Percentiles rank a stretch among this genome's conserved stretches.
phyloP scores from a whole-genome alignment of 176 grass and related monocot species.

The Zoysia pacifica region DNA sequence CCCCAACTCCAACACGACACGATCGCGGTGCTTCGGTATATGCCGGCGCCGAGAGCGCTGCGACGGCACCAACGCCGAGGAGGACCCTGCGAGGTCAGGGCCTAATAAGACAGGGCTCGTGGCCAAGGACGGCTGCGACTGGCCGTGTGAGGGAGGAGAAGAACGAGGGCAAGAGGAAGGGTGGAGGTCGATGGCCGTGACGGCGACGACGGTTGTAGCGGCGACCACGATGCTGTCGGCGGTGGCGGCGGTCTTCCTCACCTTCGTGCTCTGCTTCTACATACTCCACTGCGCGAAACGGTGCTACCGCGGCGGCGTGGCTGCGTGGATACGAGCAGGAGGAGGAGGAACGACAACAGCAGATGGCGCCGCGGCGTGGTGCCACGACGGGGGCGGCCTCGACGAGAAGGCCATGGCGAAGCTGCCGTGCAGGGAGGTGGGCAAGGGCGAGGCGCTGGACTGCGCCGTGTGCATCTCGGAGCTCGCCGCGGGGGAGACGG shows the following conservation, averaged over 20 bases:
- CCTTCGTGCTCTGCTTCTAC: conserved; percentile 66
- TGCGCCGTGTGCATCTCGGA: conserved; percentile 83
- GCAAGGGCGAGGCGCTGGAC: conserved; percentile 48
- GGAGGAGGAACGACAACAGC: no score
- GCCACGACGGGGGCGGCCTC: conserved; percentile 49
- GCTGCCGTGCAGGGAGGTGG: conserved; percentile 45
- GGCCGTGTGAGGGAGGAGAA: background rate
- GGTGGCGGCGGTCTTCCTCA: conserved; percentile 50
- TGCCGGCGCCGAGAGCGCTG: conserved; percentile 1
- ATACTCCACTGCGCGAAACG: conserved; percentile 62
- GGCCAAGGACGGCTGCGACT: background rate
- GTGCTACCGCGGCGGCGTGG: conserved; percentile 1
- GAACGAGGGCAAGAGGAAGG: background rate
- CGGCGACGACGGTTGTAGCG: conserved; percentile 53
- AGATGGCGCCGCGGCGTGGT: conserved; percentile 19
- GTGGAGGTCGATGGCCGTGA: conserved; percentile 42
- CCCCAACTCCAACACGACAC: conserved; percentile 26
- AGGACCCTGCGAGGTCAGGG: background rate
- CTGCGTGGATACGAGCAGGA: conserved; percentile 10
- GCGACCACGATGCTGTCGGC: conserved; percentile 56
- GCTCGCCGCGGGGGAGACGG: conserved; percentile 59
- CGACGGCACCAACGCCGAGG: background rate
- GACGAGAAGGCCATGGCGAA: conserved; percentile 58
- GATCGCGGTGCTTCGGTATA: background rate
- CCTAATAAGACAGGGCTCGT: background rate